Percentiles rank a stretch among this genome's conserved stretches.
phyloP scores from a whole-genome alignment of 2,329 filamentous ascomycete species.

The Phaeosphaeriaceae sp. region DNA sequence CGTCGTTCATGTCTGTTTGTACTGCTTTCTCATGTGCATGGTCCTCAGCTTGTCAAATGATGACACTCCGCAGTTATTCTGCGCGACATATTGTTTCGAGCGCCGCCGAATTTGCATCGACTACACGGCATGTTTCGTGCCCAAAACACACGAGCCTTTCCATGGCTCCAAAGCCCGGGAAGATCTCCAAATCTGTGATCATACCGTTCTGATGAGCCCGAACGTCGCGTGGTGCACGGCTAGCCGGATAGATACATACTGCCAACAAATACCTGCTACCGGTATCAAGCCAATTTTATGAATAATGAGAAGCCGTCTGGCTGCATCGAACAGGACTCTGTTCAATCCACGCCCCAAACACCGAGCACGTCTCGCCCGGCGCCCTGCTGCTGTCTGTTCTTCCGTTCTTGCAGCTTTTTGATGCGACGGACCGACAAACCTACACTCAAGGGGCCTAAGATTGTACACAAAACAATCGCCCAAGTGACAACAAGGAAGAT shows the following conservation, averaged over 20 bases:
- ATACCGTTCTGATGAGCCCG: neutral
- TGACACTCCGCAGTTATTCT: neutral
- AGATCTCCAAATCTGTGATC: neutral
- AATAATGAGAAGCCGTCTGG: neutral
- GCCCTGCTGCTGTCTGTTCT: conserved; percentile 33
- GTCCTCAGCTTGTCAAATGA: neutral
- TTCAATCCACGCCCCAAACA: conserved; percentile 50
- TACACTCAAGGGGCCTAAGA: conserved; percentile 62
- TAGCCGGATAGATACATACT: neutral
- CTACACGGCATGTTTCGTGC: neutral
- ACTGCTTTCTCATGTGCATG: neutral
- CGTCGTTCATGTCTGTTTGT: neutral
- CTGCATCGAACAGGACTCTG: neutral
- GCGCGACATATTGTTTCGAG: neutral
- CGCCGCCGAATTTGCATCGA: neutral
- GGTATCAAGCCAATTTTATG: neutral
- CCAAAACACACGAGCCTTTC: neutral
- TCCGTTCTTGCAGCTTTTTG: conserved; percentile 48
- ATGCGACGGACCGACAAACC: conserved; percentile 58
- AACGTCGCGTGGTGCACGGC: neutral
- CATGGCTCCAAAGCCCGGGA: neutral
- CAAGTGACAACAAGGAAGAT: conserved; percentile 63
- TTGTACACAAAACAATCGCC: conserved; percentile 64
- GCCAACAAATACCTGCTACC: neutral
- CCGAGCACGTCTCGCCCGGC: conserved; percentile 53